Percentiles rank a stretch among this genome's conserved stretches.
These are phyloP conservation scores for Trichoderma atrobrunneum DNA, from an alignment of 2,329 filamentous ascomycete species.

Conservation along the genomic window DNA sequence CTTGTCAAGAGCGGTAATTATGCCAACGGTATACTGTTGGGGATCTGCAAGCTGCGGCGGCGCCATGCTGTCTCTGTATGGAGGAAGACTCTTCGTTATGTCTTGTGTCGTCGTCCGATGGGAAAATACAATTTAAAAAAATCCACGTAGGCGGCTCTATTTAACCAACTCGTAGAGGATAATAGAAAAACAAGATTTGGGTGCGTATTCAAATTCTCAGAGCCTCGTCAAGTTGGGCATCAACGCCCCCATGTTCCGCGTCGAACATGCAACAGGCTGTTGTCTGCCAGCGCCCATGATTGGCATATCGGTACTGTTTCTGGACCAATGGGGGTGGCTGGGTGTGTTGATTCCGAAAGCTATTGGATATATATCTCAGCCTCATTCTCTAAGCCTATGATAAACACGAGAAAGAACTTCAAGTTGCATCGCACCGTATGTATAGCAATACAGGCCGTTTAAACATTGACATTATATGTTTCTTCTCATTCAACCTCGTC, in stretches of 20 bases:
- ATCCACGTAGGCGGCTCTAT: neutral
- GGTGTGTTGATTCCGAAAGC: neutral
- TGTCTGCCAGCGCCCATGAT: neutral
- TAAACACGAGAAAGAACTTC: too few relatives aligned
- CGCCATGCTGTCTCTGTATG: neutral
- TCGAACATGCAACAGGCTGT: neutral
- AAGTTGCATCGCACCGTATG: neutral
- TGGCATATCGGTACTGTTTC: neutral
- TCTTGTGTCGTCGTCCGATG: neutral
- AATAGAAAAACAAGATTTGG: too few relatives aligned
- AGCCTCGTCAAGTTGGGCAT: neutral
- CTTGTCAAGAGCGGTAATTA: neutral
- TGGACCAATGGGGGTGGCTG: neutral
- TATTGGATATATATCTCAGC: neutral
- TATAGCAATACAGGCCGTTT: neutral
- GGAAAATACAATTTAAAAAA: neutral
- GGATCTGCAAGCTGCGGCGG: neutral
- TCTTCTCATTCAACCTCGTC: conserved; percentile 13
- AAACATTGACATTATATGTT: neutral
- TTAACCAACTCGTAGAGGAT: neutral
- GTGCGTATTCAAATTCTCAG: too few relatives aligned
- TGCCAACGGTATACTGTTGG: neutral
- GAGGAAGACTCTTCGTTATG: neutral
- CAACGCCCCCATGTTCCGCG: neutral
- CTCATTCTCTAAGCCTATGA: neutral